Percentiles rank a stretch among this genome's conserved stretches.
These are phyloP conservation scores for Macrolepiota fuliginosa DNA, from an alignment of 768 basidiomycete species.

Conservation along the genomic window DNA sequence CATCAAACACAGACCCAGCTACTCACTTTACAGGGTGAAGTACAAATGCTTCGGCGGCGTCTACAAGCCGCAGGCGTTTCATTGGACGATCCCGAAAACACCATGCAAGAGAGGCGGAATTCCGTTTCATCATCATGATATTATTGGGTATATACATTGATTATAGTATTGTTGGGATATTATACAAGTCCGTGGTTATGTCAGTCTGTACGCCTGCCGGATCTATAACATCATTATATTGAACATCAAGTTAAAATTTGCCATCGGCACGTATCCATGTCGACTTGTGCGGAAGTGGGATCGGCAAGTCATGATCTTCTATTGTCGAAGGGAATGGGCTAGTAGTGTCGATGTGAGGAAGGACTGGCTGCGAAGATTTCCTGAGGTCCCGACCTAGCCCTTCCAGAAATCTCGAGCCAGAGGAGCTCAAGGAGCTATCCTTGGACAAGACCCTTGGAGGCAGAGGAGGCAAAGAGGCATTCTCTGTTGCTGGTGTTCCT, in stretches of 20 bases:
- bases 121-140: background rate
- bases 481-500: slow-evolving; percentile 16
- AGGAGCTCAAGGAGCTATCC: slow-evolving; percentile 12
- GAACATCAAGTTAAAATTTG: background rate
- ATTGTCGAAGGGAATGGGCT: slow-evolving; percentile 38
- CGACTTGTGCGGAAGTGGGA: slow-evolving; percentile 48
- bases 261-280: slow-evolving; percentile 53
- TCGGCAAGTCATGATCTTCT: slow-evolving; percentile 51
- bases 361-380: background rate
- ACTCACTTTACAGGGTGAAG: slow-evolving; percentile 42
- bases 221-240: background rate
- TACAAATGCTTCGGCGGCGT: slow-evolving; percentile 6
- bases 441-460: slow-evolving; percentile 25
- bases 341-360: background rate
- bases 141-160: slow-evolving; percentile 6
- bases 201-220: background rate
- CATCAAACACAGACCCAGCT: slow-evolving; percentile 42
- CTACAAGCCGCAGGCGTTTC: slow-evolving; percentile 4
- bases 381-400: slow-evolving; percentile 20
- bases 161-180: background rate
- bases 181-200: slow-evolving; percentile 1
- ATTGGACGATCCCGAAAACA: background rate
- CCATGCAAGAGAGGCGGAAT: background rate
- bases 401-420: slow-evolving; percentile 41
- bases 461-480: slow-evolving; percentile 21